Conservation (phyloP, 345 rosid genomes). For the Turritis glabra region DNA sequence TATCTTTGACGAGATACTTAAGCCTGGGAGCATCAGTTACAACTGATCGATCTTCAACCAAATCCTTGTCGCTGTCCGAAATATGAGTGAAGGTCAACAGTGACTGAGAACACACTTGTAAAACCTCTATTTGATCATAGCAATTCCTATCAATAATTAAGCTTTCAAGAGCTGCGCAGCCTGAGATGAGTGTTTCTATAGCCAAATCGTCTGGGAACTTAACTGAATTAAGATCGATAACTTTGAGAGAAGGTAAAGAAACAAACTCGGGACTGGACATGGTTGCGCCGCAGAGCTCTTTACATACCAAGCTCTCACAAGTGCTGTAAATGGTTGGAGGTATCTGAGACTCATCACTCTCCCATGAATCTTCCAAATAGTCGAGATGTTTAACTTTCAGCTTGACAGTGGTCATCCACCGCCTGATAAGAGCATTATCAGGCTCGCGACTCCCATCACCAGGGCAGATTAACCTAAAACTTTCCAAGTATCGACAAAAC, state of each 20-base stretch:
- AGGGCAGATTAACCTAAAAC: too few relatives aligned
- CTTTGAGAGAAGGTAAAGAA: too few relatives aligned
- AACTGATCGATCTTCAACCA: too few relatives aligned
- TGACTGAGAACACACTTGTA: too few relatives aligned
- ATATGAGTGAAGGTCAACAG: too few relatives aligned
- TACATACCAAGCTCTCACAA: constrained; percentile 16
- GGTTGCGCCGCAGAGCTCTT: background rate
- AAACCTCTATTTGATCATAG: background rate
- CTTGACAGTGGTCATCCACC: too few relatives aligned
- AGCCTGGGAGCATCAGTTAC: too few relatives aligned
- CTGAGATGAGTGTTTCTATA: constrained; percentile 14
- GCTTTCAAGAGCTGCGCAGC: background rate
- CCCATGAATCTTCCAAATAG: background rate
- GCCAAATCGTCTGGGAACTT: background rate
- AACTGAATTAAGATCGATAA: background rate
- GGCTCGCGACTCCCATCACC: too few relatives aligned
- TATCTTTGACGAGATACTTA: too few relatives aligned
- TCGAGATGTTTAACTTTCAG: constrained; percentile 7
- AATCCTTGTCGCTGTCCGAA: too few relatives aligned
- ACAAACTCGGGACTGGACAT: background rate
- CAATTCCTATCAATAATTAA: background rate
- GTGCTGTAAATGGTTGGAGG: background rate
- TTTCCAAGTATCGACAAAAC: too few relatives aligned
- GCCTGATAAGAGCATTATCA: too few relatives aligned
- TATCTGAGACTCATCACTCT: background rate